These are phyloP conservation scores for Pseudocercospora ulei DNA, from an alignment of 2,329 filamentous ascomycete genomes.

Conservation along the genomic window DNA sequence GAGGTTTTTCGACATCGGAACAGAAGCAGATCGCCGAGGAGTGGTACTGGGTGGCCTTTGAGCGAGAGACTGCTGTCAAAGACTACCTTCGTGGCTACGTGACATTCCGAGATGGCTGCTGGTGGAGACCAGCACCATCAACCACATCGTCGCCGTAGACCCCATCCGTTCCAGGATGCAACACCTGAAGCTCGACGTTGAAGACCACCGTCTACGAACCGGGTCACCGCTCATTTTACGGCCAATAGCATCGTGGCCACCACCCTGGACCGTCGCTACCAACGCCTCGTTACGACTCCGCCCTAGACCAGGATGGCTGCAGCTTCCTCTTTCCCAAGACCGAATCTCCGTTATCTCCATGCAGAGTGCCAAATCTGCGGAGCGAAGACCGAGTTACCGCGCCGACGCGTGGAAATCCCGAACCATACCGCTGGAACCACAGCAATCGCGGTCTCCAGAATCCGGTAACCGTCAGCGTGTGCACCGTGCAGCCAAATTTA, in stretches of 20 bases:
- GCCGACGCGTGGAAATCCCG: slow-evolving; percentile 2
- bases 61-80: slow-evolving; percentile 23
- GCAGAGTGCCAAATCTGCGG: slow-evolving; percentile 1
- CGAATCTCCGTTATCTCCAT: not conserved
- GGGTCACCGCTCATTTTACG: not conserved
- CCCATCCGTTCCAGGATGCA: slow-evolving; percentile 9
- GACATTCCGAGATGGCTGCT: slow-evolving; percentile 22
- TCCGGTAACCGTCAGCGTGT: not conserved
- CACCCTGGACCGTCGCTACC: not conserved
- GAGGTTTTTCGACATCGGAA: slow-evolving; percentile 20
- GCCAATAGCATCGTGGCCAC: not conserved
- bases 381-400: not conserved
- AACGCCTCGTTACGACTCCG: not conserved
- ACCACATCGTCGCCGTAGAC: slow-evolving; percentile 5
- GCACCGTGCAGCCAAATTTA: slow-evolving; percentile 3
- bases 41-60: slow-evolving; percentile 25
- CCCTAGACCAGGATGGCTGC: not conserved
- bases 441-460: slow-evolving; percentile 2
- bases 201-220: not conserved
- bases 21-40: slow-evolving; percentile 23
- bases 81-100: slow-evolving; percentile 22
- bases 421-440: not conserved
- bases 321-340: not conserved
- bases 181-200: slow-evolving; percentile 4
- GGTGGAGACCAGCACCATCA: slow-evolving; percentile 18